Percentiles rank a stretch among this genome's conserved stretches.
These are phyloP conservation scores for Bipolaris sorokiniana DNA, from an alignment of 2,329 filamentous ascomycete genomes.

Conservation along the genomic window DNA sequence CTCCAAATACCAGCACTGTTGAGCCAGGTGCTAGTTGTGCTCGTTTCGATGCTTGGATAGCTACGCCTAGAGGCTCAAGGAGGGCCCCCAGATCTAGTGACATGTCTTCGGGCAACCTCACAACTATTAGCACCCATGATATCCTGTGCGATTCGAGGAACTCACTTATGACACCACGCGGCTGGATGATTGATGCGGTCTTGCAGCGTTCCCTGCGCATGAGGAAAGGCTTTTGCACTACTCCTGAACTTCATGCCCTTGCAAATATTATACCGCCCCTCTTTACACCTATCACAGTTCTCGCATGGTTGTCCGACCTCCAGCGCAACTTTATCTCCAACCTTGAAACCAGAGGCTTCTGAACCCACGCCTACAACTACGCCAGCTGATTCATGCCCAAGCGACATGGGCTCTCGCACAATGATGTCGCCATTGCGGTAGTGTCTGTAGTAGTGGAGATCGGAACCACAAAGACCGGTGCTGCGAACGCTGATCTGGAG, in stretches of 20 bases:
- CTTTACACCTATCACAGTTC: conserved; percentile 60
- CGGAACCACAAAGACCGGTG: conserved; percentile 74
- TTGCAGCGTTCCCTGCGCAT: conserved; percentile 69
- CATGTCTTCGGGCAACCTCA: conserved; percentile 58
- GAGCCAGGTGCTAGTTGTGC: conserved; percentile 56
- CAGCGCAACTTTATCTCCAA: conserved; percentile 86
- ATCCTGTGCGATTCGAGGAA: neutral
- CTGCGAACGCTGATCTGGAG: conserved; percentile 69
- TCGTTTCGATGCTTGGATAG: conserved; percentile 64
- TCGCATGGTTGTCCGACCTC: conserved; percentile 91
- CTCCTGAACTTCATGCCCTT: conserved; percentile 63
- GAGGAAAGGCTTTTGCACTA: conserved; percentile 65
- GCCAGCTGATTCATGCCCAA: conserved; percentile 80
- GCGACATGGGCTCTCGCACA: conserved; percentile 79
- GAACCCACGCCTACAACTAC: conserved; percentile 74
- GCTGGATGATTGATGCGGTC: conserved; percentile 67
- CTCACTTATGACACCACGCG: conserved; percentile 62
- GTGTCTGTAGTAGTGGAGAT: conserved; percentile 85
- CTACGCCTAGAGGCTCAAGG: conserved; percentile 66
- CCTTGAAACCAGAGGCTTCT: conserved; percentile 65
- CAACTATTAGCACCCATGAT: conserved; percentile 7
- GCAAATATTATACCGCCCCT: conserved; percentile 68
- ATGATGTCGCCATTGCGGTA: conserved; percentile 87
- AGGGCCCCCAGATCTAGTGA: conserved; percentile 64
- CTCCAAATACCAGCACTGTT: conserved; percentile 64